A percentile compares a stretch with the other conserved stretches of the same genome.
phyloP scores from a whole-genome alignment of 352 stramenopile species.

The Peronospora farinosa region DNA sequence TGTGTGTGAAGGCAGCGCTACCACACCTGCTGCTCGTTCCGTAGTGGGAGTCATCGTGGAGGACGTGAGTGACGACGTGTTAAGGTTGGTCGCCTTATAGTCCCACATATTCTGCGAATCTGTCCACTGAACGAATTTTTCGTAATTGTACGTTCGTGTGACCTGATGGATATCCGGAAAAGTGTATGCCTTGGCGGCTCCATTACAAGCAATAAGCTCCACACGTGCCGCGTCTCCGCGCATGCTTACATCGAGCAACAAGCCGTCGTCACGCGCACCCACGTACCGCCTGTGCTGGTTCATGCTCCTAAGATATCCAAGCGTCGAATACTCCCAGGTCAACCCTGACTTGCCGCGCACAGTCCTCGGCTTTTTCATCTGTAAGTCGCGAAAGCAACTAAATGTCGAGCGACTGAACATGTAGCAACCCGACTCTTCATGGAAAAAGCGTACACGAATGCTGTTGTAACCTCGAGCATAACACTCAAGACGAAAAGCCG shows the following conservation, averaged over 20 bases:
- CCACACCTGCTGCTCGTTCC: slow-evolving; percentile 19
- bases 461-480: slow-evolving; percentile 82
- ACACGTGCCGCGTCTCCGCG: slow-evolving; percentile 69
- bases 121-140: slow-evolving; percentile 54
- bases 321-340: slow-evolving; percentile 77
- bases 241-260: slow-evolving; percentile 83
- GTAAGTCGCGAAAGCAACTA: slow-evolving; percentile 78
- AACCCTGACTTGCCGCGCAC: slow-evolving; percentile 61
- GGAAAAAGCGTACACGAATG: slow-evolving; percentile 78
- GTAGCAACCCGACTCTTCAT: slow-evolving; percentile 55
- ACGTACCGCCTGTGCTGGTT: slow-evolving; percentile 86
- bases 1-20: slow-evolving; percentile 13
- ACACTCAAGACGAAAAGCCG: slow-evolving; percentile 67
- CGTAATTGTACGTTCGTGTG: slow-evolving; percentile 69
- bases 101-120: slow-evolving; percentile 74
- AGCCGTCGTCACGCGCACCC: slow-evolving; percentile 56
- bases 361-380: slow-evolving; percentile 60
- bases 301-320: slow-evolving; percentile 82
- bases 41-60: slow-evolving; percentile 22
- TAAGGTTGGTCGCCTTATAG: slow-evolving; percentile 50
- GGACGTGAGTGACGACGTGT: slow-evolving; percentile 32
- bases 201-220: slow-evolving; percentile 69
- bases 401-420: slow-evolving; percentile 85
- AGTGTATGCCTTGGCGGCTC: slow-evolving; percentile 28
- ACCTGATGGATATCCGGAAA: slow-evolving; percentile 70